phyloP scores from a whole-genome alignment of 495 filamentous ascomycete species.

The Aspergillus haitiensis region DNA sequence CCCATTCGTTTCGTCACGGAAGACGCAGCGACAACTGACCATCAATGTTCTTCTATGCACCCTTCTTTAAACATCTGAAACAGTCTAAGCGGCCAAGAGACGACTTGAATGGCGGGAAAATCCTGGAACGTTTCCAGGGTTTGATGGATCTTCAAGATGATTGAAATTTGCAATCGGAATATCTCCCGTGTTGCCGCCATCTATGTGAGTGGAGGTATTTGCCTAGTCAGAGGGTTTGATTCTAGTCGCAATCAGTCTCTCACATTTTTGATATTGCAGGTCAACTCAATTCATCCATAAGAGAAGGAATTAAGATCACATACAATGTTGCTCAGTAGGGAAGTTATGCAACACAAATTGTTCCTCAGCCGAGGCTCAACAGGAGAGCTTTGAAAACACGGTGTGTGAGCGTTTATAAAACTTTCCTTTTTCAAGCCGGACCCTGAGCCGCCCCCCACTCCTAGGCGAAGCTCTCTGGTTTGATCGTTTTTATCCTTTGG shows the following conservation, averaged over 20 bases:
- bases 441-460: conserved; percentile 6
- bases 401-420: neutral
- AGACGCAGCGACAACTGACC: too few relatives aligned
- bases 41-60: neutral
- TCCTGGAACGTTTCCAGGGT: too few relatives aligned
- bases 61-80: neutral
- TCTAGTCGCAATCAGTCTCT: neutral
- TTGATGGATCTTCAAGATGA: neutral
- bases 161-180: neutral
- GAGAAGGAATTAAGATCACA: neutral
- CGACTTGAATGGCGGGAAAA: conserved; percentile 4
- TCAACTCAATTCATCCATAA: neutral
- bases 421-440: conserved; percentile 13
- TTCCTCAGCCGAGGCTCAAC: conserved; percentile 1
- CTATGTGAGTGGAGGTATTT: too few relatives aligned
- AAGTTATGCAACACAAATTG: neutral
- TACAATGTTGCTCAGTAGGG: neutral
- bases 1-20: neutral
- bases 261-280: neutral
- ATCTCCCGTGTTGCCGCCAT: conserved; percentile 9
- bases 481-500: conserved; percentile 1
- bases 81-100: neutral
- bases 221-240: neutral
- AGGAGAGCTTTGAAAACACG: neutral
- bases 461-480: neutral